Conservation (phyloP, 2,329 filamentous ascomycete species). For the Ascomycota sp. region DNA sequence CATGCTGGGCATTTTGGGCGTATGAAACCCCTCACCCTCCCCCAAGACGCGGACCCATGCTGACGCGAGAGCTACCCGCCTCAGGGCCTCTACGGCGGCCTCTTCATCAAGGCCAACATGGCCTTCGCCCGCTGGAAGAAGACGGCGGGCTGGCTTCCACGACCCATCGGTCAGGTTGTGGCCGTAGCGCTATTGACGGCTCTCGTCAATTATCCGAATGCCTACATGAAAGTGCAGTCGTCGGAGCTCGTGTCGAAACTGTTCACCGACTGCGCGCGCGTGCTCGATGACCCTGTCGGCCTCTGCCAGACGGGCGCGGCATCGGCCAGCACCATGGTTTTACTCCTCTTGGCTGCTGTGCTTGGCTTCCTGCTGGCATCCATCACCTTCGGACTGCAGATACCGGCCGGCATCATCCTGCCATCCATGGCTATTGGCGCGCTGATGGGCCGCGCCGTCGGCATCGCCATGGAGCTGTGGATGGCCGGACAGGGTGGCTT, state of each 20-base stretch:
- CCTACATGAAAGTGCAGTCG: slow-evolving; percentile 92
- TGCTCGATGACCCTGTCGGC: slow-evolving; percentile 71
- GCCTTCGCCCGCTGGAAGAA: slow-evolving; percentile 87
- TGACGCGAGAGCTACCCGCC: no score
- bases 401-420: slow-evolving; percentile 93
- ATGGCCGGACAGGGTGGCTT: slow-evolving; percentile 62
- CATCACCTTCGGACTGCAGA: slow-evolving; percentile 93
- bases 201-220: slow-evolving; percentile 90
- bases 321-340: slow-evolving; percentile 61
- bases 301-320: slow-evolving; percentile 64
- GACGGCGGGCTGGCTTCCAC: slow-evolving; percentile 60
- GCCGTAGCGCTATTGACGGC: slow-evolving; percentile 81
- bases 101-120: slow-evolving; percentile 96
- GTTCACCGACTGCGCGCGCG: slow-evolving; percentile 81
- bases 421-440: slow-evolving; percentile 96
- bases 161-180: slow-evolving; percentile 67
- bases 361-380: slow-evolving; percentile 73
- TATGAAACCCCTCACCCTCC: no score
- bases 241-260: slow-evolving; percentile 98
- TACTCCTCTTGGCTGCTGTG: slow-evolving; percentile 58
- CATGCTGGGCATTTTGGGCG: slow-evolving; percentile 78
- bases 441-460: slow-evolving; percentile 82
- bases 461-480: slow-evolving; percentile 82
- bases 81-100: slow-evolving; percentile 84
- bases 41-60: no score